Evolutionary conservation across 2,329 filamentous ascomycete species (phyloP).

Genomic region (Aplosporella prunicola): DNA sequence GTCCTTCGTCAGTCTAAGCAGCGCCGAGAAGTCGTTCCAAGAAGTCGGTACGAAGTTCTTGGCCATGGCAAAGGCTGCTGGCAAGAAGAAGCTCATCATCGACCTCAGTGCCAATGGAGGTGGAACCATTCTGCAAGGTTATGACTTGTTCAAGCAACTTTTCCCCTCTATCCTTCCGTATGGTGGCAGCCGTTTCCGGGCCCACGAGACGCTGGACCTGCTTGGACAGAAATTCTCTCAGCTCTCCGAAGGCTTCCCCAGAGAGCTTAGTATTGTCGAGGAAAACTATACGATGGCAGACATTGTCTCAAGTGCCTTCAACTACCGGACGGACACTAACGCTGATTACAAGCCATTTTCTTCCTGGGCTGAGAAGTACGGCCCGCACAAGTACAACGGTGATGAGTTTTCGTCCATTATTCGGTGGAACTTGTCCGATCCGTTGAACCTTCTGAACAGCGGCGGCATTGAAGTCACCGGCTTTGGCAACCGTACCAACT

Average conservation of each 20-base stretch:
- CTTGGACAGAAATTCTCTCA: conserved; percentile 34
- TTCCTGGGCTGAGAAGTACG: conserved; percentile 36
- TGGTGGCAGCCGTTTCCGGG: conserved; percentile 43
- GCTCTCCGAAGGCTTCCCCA: conserved; percentile 22
- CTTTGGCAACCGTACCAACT: conserved; percentile 31
- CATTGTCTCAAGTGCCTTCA: conserved; percentile 35
- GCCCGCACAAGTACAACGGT: conserved; percentile 24
- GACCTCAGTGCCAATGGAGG: conserved; percentile 51
- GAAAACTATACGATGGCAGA: conserved; percentile 28
- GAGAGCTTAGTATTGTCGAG: conserved; percentile 24
- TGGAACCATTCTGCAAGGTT: conserved; percentile 50
- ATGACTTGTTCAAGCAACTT: conserved; percentile 51
- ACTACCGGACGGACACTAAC: conserved; percentile 38
- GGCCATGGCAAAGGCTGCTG: conserved; percentile 35
- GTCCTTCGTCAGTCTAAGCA: conserved; percentile 28
- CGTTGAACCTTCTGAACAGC: conserved; percentile 19
- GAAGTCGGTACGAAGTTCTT: conserved; percentile 34
- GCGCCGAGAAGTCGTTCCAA: conserved; percentile 30
- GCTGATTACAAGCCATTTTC: conserved; percentile 41
- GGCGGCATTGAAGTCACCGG: conserved; percentile 30
- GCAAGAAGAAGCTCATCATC: conserved; percentile 52
- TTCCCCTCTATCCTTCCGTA: conserved; percentile 44
- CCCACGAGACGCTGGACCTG: conserved; percentile 38
- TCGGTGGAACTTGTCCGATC: conserved; percentile 29
- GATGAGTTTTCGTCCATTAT: conserved; percentile 31